Base-by-base conservation (phyloP, 768 basidiomycete genomes). In the Leucosporidium scottii region DNA sequence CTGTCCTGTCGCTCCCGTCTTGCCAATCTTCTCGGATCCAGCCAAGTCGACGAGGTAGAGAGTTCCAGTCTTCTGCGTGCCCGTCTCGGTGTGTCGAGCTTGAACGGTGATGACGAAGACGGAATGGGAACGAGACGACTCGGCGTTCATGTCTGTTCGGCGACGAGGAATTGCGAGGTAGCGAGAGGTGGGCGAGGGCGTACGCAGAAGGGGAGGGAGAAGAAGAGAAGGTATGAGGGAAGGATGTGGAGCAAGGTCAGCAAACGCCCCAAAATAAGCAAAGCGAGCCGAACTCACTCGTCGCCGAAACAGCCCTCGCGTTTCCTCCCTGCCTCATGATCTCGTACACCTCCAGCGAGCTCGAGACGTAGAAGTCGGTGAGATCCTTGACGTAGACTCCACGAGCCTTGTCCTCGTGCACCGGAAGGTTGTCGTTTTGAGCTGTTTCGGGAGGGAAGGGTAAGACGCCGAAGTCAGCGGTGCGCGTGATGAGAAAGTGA, bases 321-420 rank as follows among this genome's bases (percentile, higher is more conserved):
- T 85, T 84, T 58, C 91, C 90, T 74, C 96, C 96, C 66, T 93
- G 93, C 68, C 92, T 85, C 96, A 99, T 98, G 74, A 99, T 96
- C 78, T 97, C 93, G 76, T 94, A 98, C 28, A 99, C 94, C 78
- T 99, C 96, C 17, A 85, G 83, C 56, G 93, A 90, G 77, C 88
- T 94, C 74, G 90, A 89, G 60, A 99, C 96, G 80, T 99, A 99
- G 81, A 92, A 97, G 77, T 98, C 96, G 1, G 93, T 93, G 39
- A 99, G 84, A 74, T 87, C 88, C 82, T 99, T 99, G 75, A 99
- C 94, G 76, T 99, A 98, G 44, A 99, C 94, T 28, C 96, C 96
- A 75, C 90, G 87, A 9, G 86, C 87, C 78, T 99, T 99, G 80
- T 99, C 96, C 78, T 99, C 96, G 78, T 99, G 96, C 7, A 99